These are phyloP conservation scores for Xerophyta viscosa DNA, from an alignment of 106 monocot genomes.

Conservation along the genomic window DNA sequence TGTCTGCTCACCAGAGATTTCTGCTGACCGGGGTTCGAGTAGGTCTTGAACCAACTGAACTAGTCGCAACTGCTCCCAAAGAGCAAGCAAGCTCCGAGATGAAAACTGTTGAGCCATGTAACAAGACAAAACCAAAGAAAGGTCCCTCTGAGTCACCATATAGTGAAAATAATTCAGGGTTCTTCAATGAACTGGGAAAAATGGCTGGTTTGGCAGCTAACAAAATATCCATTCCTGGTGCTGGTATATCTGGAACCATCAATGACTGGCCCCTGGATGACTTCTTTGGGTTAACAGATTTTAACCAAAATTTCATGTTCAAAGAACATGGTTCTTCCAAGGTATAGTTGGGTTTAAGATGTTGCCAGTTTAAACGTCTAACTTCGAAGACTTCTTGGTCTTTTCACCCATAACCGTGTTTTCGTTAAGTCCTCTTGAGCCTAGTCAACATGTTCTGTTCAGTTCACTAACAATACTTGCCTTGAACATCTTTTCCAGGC, in stretches of 20 bases:
- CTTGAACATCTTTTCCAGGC: conserved; percentile 11
- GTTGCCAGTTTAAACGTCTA: not conserved
- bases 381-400: no score
- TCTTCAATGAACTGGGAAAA: conserved; percentile 10
- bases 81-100: conserved; percentile 8
- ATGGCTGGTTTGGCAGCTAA: not conserved
- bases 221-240: conserved; percentile 25
- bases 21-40: conserved; percentile 77
- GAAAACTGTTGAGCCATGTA: conserved; percentile 10
- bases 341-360: conserved; percentile 26
- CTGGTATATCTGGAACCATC: conserved; percentile 19
- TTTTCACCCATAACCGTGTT: not conserved
- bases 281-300: conserved; percentile 47
- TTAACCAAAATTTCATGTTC: conserved; percentile 48
- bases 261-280: conserved; percentile 70
- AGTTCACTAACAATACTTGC: not conserved
- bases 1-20: conserved; percentile 78
- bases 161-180: conserved; percentile 17
- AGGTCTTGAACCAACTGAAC: conserved; percentile 43
- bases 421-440: no score
- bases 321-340: conserved; percentile 60
- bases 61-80: conserved; percentile 19
- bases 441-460: no score
- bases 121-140: conserved; percentile 5
- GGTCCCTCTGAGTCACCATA: conserved; percentile 5